These are phyloP conservation scores for Irpex lacteus DNA, from an alignment of 1,284 basidiomycete genomes.

Conservation along the genomic window DNA sequence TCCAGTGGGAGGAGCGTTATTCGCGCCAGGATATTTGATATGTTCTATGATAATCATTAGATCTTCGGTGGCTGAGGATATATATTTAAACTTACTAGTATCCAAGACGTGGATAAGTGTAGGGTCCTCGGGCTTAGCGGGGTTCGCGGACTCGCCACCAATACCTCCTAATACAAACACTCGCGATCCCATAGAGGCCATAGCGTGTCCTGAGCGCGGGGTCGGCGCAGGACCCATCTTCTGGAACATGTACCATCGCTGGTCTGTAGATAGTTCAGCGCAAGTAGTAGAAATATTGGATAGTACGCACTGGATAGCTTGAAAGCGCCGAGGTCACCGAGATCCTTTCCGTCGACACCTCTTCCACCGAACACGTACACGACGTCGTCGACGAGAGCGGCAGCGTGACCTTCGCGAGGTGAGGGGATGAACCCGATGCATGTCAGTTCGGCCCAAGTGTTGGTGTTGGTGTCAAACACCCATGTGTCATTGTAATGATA, in stretches of 20 bases:
- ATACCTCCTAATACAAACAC: conserved; percentile 90
- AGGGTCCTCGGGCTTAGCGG: conserved; percentile 77
- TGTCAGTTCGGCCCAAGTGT: conserved; percentile 88
- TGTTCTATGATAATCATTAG: conserved; percentile 51
- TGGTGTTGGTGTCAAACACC: conserved; percentile 86
- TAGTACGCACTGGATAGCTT: conserved; percentile 83
- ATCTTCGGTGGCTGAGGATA: conserved; percentile 7
- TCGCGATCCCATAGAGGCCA: conserved; percentile 86
- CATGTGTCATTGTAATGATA: conserved; percentile 99
- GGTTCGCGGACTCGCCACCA: conserved; percentile 84
- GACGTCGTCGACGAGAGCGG: conserved; percentile 95
- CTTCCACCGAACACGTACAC: conserved; percentile 98
- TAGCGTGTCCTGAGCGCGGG: conserved; percentile 91
- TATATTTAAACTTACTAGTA: conserved; percentile 64
- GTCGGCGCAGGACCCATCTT: conserved; percentile 96
- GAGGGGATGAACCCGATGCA: conserved; percentile 98
- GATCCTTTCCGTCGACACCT: conserved; percentile 95
- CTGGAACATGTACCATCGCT: conserved; percentile 96
- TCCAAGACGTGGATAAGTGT: conserved; percentile 87
- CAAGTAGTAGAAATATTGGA: neutral
- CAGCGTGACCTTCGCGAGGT: conserved; percentile 95
- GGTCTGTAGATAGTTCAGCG: conserved; percentile 39
- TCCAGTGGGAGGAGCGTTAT: conserved; percentile 44
- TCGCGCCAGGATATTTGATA: conserved; percentile 90
- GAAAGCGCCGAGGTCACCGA: conserved; percentile 95